Base-by-base conservation (phyloP, 2,329 filamentous ascomycete species). In the Xylariales sp. region DNA sequence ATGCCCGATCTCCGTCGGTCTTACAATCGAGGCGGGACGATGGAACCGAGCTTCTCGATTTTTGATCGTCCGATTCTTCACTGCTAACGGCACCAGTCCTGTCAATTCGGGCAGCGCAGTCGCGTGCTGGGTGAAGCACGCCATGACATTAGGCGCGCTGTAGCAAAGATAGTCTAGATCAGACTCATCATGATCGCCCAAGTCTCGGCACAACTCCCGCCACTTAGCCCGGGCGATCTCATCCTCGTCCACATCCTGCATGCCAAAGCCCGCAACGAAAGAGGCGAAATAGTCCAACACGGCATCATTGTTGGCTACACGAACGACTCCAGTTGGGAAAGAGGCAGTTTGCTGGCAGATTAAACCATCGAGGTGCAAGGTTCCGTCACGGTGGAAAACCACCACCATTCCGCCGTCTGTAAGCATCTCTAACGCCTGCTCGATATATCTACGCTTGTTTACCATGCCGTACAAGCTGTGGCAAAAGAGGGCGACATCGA, bases 391-490 rank as follows among this genome's bases (percentile, higher is more conserved):
- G 61, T 82, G 76, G 47, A 81, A 78, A 33, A 80, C 63, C 3
- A 70, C 60, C 2, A 78, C 66, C 18, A 75, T 50, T 38, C 64
- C 67, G n/a, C 49, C 60, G 40, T 56, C 44, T 42, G 45, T 53
- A 21, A 82, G 70, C 65, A 76, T 62, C 14, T 53, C 46, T 6
- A 82, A 50, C 2, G 72, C 66, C 14, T 42, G 47, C 50, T 69
- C 51, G 43, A 83, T 67, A 41, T 63, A 66, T 2, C 12, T 51
- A n/a, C 44, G 48, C 45, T 75, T 72, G 3, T 64, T 62, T 0
- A 61, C 62, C 69, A 82, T 73, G 42, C 74, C 75, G 45, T 82
- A 81, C 69, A 82, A 70, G 58, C 78, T 80, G 52, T 82, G 77
- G 46, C 76, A 82, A 55, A 83, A 78, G 5, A 83, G 49, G 14